A percentile compares a stretch with the other conserved stretches of the same genome.
Conservation (phyloP, 805 yeast species). For the Candida khao-thaluensis region DNA sequence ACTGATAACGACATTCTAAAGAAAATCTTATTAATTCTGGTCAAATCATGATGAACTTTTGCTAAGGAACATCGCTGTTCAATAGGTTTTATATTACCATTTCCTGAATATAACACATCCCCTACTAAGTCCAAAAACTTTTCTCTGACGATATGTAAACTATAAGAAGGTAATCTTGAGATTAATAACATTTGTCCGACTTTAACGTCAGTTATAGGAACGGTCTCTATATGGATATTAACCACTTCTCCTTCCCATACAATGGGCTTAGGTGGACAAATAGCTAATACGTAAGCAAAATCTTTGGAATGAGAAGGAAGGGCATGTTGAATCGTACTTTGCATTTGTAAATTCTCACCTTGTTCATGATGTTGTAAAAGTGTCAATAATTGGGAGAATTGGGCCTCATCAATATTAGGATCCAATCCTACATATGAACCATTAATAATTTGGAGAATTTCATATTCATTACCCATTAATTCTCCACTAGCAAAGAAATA, state of each 20-base stretch:
- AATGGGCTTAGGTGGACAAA: conserved; percentile 80
- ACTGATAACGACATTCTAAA: conserved; percentile 66
- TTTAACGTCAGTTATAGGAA: conserved; percentile 56
- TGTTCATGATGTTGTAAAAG: conserved; percentile 19
- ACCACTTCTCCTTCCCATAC: conserved; percentile 86
- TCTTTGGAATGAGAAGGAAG: conserved; percentile 23
- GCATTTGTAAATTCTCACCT: conserved; percentile 15
- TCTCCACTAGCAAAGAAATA: conserved; percentile 76
- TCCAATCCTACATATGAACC: conserved; percentile 42
- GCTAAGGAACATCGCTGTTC: conserved; percentile 71
- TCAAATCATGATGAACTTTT: conserved; percentile 70
- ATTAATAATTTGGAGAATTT: conserved; percentile 36
- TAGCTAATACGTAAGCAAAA: conserved; percentile 64
- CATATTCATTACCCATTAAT: conserved; percentile 40
- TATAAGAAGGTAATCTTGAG: conserved; percentile 63
- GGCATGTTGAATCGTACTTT: conserved; percentile 16
- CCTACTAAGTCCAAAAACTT: conserved; percentile 58
- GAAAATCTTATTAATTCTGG: conserved; percentile 61
- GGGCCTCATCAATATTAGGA: conserved; percentile 23
- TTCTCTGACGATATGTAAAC: conserved; percentile 54
- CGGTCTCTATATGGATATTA: conserved; percentile 46
- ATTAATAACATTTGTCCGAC: conserved; percentile 68
- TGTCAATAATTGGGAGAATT: conserved; percentile 28
- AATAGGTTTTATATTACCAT: conserved; percentile 36
- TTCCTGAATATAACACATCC: conserved; percentile 47